Percentiles rank a stretch among this genome's conserved stretches.
These are phyloP conservation scores for Tetrahymena thermophila DNA, from an alignment of 73 alveolate species.

Conservation along the genomic window DNA sequence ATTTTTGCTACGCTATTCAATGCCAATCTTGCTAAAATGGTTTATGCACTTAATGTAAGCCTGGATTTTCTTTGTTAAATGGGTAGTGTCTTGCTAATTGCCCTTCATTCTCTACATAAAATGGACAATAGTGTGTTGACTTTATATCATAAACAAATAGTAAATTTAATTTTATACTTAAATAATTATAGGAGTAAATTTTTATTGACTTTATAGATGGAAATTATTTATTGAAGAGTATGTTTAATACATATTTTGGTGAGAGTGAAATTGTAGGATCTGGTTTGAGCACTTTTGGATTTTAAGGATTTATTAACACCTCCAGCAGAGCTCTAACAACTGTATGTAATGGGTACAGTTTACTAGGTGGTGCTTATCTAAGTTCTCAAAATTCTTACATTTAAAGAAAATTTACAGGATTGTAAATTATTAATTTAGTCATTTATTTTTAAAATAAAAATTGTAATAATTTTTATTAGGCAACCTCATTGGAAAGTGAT, in stretches of 20 bases:
- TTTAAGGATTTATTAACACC: neutral
- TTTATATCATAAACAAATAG: neutral
- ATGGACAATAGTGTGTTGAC: neutral
- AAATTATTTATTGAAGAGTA: neutral
- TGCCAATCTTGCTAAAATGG: neutral
- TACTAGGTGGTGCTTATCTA: neutral
- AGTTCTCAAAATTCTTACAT: neutral
- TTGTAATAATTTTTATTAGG: too few species aligned
- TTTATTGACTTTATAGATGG: too few species aligned
- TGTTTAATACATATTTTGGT: neutral
- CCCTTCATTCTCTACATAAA: neutral
- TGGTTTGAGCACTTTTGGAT: neutral
- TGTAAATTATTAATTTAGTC: neutral
- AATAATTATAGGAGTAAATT: too few species aligned
- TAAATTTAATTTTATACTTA: neutral
- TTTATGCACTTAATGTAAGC: neutral
- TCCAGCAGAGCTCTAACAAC: neutral
- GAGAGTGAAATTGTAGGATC: neutral
- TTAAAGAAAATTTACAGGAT: neutral
- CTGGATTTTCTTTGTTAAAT: neutral
- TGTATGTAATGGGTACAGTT: neutral
- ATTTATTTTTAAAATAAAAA: too few species aligned
- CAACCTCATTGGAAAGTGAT: neutral
- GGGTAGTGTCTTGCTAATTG: neutral
- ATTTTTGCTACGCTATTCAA: neutral